Base-by-base conservation (phyloP, 164 flowering plant species). In the Saururus chinensis region DNA sequence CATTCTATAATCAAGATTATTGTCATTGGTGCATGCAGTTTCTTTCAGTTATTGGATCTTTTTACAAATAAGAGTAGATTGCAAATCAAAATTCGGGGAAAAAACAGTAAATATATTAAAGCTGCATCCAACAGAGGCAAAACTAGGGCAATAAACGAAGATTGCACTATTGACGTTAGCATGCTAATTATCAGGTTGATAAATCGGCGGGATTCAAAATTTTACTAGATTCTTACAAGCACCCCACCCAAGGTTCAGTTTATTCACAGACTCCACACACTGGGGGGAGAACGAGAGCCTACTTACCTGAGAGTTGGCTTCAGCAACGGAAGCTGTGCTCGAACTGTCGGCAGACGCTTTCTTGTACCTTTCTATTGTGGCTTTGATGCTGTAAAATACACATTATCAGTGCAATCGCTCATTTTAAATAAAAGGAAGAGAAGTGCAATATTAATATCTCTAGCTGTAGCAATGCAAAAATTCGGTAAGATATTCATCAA, bases 311-410 rank as follows among this genome's bases (percentile, higher is more conserved):
- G 86, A 76, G 71, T 82, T 86, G 66, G 79, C 76, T 69, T 83
- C 90, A 0, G 78, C 63, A 19, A 70, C 67, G 20, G 82, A 67
- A 61, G 52, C 74, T 4, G 81, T 57, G 59, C 57, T 73, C 35
- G 88, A 60, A 61, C 72, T 75, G 61, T 85, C 86, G 11, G 89
- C 73, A 55, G 69, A 61, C 19, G 87, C 83, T 78, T 89, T 89
- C 78, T 84, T 89, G 79, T 89, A 86, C 77, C 81, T 83, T 57
- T 89, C 96, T 51, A 89, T 86, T 6, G 92, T 88, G 52, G 87
- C 57, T 60, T 75, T 84, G 42, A 86, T 81, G 81, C 89, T 85
- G 80, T 56, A 68, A 19, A 19, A 23, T 67, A 21, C 23, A 48
- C 64, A 26, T 25, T 37, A 56, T 24, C 13, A 0, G 45, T 51